Evolutionary conservation across 2,329 filamentous ascomycete species (phyloP).

Genomic region (Phialophora expanda): DNA sequence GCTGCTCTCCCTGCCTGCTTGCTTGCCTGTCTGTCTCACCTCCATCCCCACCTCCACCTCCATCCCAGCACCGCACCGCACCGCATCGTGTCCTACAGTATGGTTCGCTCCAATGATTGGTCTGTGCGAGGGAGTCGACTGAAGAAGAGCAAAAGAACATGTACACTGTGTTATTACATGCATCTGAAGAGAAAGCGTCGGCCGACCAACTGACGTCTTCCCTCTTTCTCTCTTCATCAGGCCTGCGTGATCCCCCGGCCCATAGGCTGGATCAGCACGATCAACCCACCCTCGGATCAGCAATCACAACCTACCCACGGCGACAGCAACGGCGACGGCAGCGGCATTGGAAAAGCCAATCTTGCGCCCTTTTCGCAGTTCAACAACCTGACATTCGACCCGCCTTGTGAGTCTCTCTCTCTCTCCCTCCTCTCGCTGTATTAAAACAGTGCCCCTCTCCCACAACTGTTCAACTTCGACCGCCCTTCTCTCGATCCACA

Average conservation of each 20-base stretch:
- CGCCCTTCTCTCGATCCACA: too few relatives aligned
- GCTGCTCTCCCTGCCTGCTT: too few relatives aligned
- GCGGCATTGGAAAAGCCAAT: conserved; percentile 44
- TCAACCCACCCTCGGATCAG: conserved; percentile 2
- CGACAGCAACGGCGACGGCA: conserved; percentile 22
- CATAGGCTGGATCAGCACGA: conserved; percentile 67
- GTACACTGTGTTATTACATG: background rate
- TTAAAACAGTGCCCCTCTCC: too few relatives aligned
- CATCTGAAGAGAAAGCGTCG: background rate
- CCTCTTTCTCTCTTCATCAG: conserved; percentile 13
- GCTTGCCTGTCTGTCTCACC: too few relatives aligned
- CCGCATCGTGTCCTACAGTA: too few relatives aligned
- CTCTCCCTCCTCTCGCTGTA: background rate
- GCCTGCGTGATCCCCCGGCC: conserved; percentile 64
- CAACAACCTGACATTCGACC: conserved; percentile 68
- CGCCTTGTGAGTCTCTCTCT: conserved; percentile 49
- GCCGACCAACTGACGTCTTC: background rate
- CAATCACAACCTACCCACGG: conserved; percentile 22
- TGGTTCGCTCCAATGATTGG: background rate
- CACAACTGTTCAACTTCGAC: too few relatives aligned
- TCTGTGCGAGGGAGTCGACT: too few relatives aligned
- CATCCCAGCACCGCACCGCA: too few relatives aligned
- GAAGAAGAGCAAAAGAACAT: background rate
- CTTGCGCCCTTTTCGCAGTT: conserved; percentile 67
- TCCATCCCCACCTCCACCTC: too few relatives aligned